Base-by-base conservation (phyloP, 257 asterid species). In the Rauvolfia tetraphylla region DNA sequence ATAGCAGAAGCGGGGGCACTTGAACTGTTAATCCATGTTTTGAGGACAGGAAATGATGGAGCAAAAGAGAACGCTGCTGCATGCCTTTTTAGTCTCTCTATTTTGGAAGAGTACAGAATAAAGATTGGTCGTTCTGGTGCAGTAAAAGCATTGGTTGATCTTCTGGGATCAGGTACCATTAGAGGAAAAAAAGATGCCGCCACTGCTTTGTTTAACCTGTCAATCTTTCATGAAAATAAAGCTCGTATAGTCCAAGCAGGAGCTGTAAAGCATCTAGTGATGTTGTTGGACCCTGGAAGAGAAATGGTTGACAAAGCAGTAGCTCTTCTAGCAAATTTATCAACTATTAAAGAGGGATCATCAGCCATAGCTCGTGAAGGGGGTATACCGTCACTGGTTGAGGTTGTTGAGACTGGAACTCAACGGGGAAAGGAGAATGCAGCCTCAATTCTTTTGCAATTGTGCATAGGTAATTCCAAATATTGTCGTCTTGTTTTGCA, bases 11-110 rank as follows among this genome's bases (percentile, higher is more conserved):
- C 78, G 81, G 92, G 96, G 25, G 92, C 97, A 39, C 78, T 90
- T 25, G 99, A 93, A 71, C 95, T 98, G 8, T 87, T 95, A 67
- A 93, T 95, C 80, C 90, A 93, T 38, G 97, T 90, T 41, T 58
- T 95, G 72, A 87, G 75, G 84, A 88, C 90, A 2, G 99, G 99
- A 84, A 95, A 87, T 66, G 58, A 85, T 0, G 91, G 85, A 27
- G 94, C 97, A 42, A 91, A 89, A 75, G 99, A 91, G 83, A 95
- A 95, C 38, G 97, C 99, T 17, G 99, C 99, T 25, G 99, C 99
- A 12, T 81, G 98, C 67, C 84, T 95, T 62, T 95, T 91, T 81
- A 95, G 99, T 84, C 89, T 95, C 75, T 95, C 99, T 6, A 87
- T 89, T 70, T 66, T 93, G 78, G 98, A 95, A 27, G 99, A 91